A percentile compares a stretch with the other conserved stretches of the same genome.
These are phyloP conservation scores for Hymenoscyphus albidus DNA, from an alignment of 2,329 filamentous ascomycete genomes.

Conservation along the genomic window DNA sequence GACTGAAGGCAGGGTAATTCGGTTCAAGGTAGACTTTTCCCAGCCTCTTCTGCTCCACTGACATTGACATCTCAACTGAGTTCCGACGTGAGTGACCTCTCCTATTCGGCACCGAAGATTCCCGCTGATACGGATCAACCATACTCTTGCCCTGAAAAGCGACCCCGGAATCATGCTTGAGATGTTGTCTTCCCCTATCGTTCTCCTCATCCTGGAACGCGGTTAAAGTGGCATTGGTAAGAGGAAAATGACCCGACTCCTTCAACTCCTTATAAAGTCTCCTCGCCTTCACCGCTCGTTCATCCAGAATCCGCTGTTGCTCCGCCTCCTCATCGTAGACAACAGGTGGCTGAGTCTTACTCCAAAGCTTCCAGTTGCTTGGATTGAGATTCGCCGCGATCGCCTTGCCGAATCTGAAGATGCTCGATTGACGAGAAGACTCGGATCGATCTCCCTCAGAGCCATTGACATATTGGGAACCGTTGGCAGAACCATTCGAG, in stretches of 20 bases:
- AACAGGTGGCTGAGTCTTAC: conserved; percentile 21
- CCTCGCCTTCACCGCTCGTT: conserved; percentile 44
- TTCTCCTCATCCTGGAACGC: not conserved
- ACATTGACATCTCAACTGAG: conserved; percentile 12
- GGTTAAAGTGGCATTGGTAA: conserved; percentile 14
- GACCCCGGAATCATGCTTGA: conserved; percentile 33
- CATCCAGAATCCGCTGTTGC: conserved; percentile 41
- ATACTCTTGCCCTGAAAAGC: conserved; percentile 18
- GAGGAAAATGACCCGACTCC: conserved; percentile 42
- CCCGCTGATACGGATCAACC: not conserved
- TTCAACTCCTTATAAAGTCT: conserved; percentile 52
- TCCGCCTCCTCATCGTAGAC: conserved; percentile 41
- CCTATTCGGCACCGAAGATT: not conserved
- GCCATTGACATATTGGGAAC: conserved; percentile 17
- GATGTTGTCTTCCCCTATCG: not conserved
- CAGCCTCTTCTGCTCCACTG: conserved; percentile 28
- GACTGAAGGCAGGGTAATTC: conserved; percentile 7
- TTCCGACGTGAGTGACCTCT: conserved; percentile 2
- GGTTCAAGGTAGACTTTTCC: conserved; percentile 27
- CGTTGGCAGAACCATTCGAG: not conserved
- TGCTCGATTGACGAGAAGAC: conserved; percentile 40
- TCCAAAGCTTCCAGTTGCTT: conserved; percentile 44
- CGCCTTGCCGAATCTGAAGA: conserved; percentile 53
- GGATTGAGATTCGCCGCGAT: conserved; percentile 52
- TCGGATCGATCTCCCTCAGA: conserved; percentile 29